These are phyloP conservation scores for Cryphonectria radicalis DNA, from an alignment of 2,329 filamentous ascomycete genomes.

Conservation along the genomic window DNA sequence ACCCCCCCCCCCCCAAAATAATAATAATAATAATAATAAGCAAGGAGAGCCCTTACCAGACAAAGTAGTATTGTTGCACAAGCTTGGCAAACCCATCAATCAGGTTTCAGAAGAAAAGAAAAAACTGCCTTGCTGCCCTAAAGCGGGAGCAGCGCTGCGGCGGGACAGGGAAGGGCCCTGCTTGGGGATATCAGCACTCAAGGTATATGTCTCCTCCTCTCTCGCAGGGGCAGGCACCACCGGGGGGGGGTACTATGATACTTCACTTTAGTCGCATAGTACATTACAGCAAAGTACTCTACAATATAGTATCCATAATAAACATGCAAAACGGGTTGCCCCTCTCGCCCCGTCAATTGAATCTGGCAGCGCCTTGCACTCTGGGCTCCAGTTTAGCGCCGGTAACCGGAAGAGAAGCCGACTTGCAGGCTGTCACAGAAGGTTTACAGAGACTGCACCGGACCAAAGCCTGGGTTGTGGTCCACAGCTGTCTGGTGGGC, in stretches of 20 bases:
- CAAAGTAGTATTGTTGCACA: slow-evolving; percentile 23
- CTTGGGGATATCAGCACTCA: not conserved
- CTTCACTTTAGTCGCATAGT: no score
- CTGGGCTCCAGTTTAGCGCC: slow-evolving; percentile 18
- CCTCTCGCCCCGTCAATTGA: slow-evolving; percentile 9
- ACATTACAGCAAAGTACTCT: not conserved
- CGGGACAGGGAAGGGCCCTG: slow-evolving; percentile 25
- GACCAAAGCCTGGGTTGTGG: not conserved
- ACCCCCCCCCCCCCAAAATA: no score
- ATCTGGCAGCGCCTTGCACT: not conserved
- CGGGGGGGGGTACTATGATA: no score
- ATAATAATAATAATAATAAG: no score
- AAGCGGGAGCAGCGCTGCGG: not conserved
- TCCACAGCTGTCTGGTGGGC: not conserved
- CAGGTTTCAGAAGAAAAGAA: slow-evolving; percentile 19
- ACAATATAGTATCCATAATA: not conserved
- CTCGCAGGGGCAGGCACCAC: not conserved
- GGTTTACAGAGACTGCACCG: not conserved
- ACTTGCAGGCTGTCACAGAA: slow-evolving; percentile 13
- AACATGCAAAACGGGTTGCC: slow-evolving; percentile 10
- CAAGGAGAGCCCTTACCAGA: not conserved
- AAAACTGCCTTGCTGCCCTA: not conserved
- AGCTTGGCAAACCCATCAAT: slow-evolving; percentile 21
- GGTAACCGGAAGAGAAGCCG: slow-evolving; percentile 27
- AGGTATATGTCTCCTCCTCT: not conserved